phyloP scores from a whole-genome alignment of 176 grass and related monocot species.

The Carex cristatella region DNA sequence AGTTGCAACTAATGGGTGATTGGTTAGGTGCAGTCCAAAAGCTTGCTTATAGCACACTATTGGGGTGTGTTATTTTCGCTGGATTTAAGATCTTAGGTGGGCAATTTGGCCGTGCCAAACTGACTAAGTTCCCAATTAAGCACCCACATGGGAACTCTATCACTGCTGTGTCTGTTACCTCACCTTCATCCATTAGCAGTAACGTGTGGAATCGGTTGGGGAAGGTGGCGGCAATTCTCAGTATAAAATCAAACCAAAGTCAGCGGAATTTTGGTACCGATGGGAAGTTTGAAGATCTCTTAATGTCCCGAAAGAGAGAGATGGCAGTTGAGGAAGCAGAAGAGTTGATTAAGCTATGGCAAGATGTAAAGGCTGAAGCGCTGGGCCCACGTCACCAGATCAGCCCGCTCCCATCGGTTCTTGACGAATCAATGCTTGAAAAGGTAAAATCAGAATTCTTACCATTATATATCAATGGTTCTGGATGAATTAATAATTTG shows the following conservation, averaged over 20 bases:
- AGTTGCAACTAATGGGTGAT: conserved; percentile 41
- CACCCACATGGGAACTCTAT: conserved; percentile 20
- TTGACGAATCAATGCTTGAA: conserved; percentile 74
- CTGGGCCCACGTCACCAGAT: conserved; percentile 77
- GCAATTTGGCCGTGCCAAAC: conserved; percentile 45
- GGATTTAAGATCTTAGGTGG: conserved; percentile 49
- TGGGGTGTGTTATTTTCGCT: conserved; percentile 56
- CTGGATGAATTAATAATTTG: neutral
- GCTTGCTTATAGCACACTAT: conserved; percentile 47
- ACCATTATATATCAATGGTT: neutral
- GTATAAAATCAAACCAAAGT: conserved; percentile 24
- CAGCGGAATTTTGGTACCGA: conserved; percentile 28
- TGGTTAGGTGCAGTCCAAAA: conserved; percentile 56
- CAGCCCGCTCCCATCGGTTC: conserved; percentile 50
- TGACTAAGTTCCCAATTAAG: conserved; percentile 23
- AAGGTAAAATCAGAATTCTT: conserved; percentile 35
- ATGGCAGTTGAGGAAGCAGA: conserved; percentile 81
- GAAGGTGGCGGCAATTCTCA: conserved; percentile 47
- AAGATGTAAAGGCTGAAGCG: conserved; percentile 84
- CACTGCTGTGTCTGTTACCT: neutral
- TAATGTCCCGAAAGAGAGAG: conserved; percentile 23
- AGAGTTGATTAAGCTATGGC: conserved; percentile 78
- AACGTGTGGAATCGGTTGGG: conserved; percentile 41
- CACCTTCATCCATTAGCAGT: conserved; percentile 22
- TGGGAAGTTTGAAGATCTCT: conserved; percentile 4